Percentiles rank a stretch among this genome's conserved stretches.
phyloP scores from a whole-genome alignment of 2,329 filamentous ascomycete genomes.

The Coniochaeta hoffmannii region DNA sequence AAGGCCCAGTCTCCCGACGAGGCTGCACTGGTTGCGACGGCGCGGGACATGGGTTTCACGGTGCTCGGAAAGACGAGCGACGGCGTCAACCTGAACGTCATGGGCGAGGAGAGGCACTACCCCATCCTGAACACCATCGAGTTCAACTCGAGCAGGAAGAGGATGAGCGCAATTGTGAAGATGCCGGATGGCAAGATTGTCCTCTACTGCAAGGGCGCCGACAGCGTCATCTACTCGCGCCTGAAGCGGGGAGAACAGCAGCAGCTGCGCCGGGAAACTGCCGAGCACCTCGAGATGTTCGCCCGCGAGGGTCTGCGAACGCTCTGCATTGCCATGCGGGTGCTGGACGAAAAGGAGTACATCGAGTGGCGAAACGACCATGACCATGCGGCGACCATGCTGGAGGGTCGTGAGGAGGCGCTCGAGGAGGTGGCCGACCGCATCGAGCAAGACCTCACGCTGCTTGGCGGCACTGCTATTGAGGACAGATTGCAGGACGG shows the following conservation, averaged over 20 bases:
- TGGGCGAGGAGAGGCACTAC: constrained; percentile 80
- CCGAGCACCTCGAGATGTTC: constrained; percentile 94
- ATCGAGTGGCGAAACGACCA: constrained; percentile 77
- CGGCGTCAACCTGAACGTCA: constrained; percentile 76
- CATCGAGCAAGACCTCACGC: constrained; percentile 82
- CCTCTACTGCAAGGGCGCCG: constrained; percentile 94
- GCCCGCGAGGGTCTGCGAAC: constrained; percentile 91
- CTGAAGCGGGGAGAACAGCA: constrained; percentile 78
- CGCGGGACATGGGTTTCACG: constrained; percentile 91
- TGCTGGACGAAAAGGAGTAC: constrained; percentile 78
- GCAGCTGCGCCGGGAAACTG: constrained; percentile 74
- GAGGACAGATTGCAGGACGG: constrained; percentile 96
- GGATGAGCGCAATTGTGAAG: constrained; percentile 94
- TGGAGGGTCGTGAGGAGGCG: constrained; percentile 86
- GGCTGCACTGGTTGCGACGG: constrained; percentile 86
- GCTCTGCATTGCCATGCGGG: constrained; percentile 81
- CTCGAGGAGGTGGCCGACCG: constrained; percentile 81
- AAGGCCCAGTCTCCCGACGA: constrained; percentile 97
- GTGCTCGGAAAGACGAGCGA: constrained; percentile 75
- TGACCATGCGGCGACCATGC: constrained; percentile 74
- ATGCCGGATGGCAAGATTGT: constrained; percentile 90
- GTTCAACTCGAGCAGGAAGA: constrained; percentile 93
- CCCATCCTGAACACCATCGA: constrained; percentile 90
- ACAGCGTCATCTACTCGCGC: constrained; percentile 93
- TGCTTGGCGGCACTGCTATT: constrained; percentile 92